phyloP scores from a whole-genome alignment of 2,329 filamentous ascomycete species.

The Cladorrhinum sp. region DNA sequence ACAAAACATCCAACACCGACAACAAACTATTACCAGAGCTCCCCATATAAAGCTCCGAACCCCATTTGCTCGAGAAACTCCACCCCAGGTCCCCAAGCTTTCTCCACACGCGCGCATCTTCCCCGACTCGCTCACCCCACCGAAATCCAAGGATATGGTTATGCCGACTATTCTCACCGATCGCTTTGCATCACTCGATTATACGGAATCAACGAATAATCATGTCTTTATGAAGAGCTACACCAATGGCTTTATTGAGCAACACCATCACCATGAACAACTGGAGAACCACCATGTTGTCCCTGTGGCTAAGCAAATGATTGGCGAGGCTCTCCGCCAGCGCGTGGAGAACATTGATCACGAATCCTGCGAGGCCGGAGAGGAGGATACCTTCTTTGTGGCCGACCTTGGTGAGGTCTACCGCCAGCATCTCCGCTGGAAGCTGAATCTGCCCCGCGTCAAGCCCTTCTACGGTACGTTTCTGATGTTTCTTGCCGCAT shows the following conservation, averaged over 20 bases:
- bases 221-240: slow-evolving; percentile 46
- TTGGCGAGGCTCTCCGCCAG: slow-evolving; percentile 81
- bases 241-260: slow-evolving; percentile 34
- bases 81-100: neutral
- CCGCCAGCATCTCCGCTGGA: slow-evolving; percentile 97
- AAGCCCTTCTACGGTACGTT: slow-evolving; percentile 90
- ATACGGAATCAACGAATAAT: slow-evolving; percentile 42
- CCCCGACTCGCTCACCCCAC: slow-evolving; percentile 25
- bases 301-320: slow-evolving; percentile 67
- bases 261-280: slow-evolving; percentile 43
- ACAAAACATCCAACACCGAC: slow-evolving; percentile 10
- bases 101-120: slow-evolving; percentile 12
- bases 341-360: slow-evolving; percentile 82
- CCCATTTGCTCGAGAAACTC: neutral
- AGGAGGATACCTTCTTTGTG: slow-evolving; percentile 97
- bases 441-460: slow-evolving; percentile 85
- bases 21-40: neutral
- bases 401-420: slow-evolving; percentile 98
- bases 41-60: slow-evolving; percentile 7
- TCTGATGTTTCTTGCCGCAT: neutral
- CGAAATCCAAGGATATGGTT: slow-evolving; percentile 56
- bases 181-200: slow-evolving; percentile 49
- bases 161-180: slow-evolving; percentile 62
- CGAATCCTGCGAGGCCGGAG: slow-evolving; percentile 83
- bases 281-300: slow-evolving; percentile 31